A percentile compares a stretch with the other conserved stretches of the same genome.
These are phyloP conservation scores for Syzygium aromaticum DNA, from an alignment of 345 rosid genomes.

Conservation along the genomic window DNA sequence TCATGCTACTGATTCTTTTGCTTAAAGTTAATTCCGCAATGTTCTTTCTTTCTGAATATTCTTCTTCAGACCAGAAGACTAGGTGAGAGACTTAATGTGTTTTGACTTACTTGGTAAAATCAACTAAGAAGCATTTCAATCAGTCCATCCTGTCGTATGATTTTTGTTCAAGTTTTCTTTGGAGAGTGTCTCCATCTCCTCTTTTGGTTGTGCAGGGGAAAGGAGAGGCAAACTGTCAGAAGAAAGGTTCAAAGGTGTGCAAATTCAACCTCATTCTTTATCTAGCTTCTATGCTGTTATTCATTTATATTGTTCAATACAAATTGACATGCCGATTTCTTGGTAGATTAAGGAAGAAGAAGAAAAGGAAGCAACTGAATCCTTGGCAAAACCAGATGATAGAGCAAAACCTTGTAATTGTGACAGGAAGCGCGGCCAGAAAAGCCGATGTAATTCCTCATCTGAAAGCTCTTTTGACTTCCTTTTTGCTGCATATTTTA, in stretches of 20 bases:
- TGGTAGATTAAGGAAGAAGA: background rate
- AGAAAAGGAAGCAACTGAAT: slow-evolving; percentile 11
- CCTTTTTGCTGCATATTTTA: slow-evolving; percentile 1
- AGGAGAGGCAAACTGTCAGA: background rate
- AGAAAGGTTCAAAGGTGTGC: background rate
- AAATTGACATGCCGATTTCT: slow-evolving; percentile 1
- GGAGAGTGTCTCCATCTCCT: background rate
- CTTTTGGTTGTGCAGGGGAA: background rate
- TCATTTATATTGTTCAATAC: background rate
- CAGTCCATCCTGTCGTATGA: background rate
- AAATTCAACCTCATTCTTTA: background rate
- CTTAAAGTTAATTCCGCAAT: background rate
- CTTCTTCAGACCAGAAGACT: background rate
- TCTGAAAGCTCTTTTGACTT: background rate
- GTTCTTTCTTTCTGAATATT: background rate
- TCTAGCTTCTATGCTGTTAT: background rate
- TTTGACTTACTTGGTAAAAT: background rate
- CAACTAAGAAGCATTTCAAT: background rate
- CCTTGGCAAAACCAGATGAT: slow-evolving; percentile 7
- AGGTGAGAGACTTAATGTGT: background rate
- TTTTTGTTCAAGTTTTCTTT: background rate
- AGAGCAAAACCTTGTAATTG: slow-evolving; percentile 8
- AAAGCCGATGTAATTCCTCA: slow-evolving; percentile 41
- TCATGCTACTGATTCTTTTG: background rate
- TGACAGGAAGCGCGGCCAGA: slow-evolving; percentile 23